phyloP scores from a whole-genome alignment of 1,284 basidiomycete species.

The Austroboletus sp. region DNA sequence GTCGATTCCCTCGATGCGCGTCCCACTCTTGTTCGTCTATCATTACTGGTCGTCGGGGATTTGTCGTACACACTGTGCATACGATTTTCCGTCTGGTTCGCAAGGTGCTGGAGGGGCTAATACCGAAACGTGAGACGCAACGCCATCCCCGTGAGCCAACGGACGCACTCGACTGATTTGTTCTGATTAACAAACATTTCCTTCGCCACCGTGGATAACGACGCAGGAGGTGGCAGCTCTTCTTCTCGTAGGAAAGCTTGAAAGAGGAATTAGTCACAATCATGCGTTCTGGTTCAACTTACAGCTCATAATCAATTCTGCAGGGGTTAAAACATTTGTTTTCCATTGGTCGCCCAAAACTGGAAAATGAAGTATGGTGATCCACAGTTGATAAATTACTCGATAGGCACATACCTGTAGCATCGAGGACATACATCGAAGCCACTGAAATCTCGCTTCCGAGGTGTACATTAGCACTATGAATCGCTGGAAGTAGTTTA shows the following conservation, averaged over 20 bases:
- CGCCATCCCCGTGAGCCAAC: constrained; percentile 9
- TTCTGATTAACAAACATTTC: constrained; percentile 43
- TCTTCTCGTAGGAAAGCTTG: constrained; percentile 56
- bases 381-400: background rate
- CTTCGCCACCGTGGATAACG: constrained; percentile 51
- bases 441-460: constrained; percentile 20
- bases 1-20: constrained; percentile 53
- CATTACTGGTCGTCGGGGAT: constrained; percentile 63
- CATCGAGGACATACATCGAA: constrained; percentile 65
- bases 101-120: constrained; percentile 46
- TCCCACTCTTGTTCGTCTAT: constrained; percentile 66
- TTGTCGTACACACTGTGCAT: constrained; percentile 66
- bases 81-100: constrained; percentile 52
- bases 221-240: constrained; percentile 53
- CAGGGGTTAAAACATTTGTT: constrained; percentile 46
- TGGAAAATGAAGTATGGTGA: constrained; percentile 22
- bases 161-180: constrained; percentile 47
- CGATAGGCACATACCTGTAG: constrained; percentile 48
- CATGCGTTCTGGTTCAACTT: constrained; percentile 8
- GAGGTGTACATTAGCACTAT: constrained; percentile 42
- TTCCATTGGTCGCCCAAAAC: constrained; percentile 59
- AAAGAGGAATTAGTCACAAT: constrained; percentile 4
- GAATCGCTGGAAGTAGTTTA: constrained; percentile 76
- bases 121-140: constrained; percentile 8
- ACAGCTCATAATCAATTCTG: constrained; percentile 49